Evolutionary conservation across 2,329 filamentous ascomycete species (phyloP), one percentile per base, ranked within the genome.

Genomic region (Nemania sp.): DNA sequence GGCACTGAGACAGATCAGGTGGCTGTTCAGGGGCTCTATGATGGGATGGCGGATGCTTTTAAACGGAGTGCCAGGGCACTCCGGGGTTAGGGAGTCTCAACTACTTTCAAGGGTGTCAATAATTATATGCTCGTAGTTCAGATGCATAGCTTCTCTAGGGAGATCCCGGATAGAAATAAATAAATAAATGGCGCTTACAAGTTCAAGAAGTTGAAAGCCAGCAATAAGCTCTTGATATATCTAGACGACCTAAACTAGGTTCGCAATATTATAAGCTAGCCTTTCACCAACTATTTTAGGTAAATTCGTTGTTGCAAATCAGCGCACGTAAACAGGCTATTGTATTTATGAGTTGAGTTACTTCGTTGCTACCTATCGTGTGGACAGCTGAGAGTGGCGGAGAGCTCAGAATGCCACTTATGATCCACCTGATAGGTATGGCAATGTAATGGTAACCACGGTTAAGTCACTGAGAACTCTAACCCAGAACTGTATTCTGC

Each of bases 1-100:
- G 52, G 52, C 10, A 55, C 52, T 55, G 29, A 55, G 4, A 35
- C 52, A 15, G 52, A 55, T 5, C 18, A 38, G 24, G 27, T 10
- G 29, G 29, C 52, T 7, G 29, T 18, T 18, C 6, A 55, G 29
- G 2, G 38, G 15, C 27, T 55, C 15, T 55, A 55, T 15, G 29
- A 55, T 38, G 29, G 38, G 18, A 55, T 55, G 11, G 29, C 29
- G 3, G 52, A 22, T n/a, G 52, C 52, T 20, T 55, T 55, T n/a
- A 15, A 35, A 13, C 29, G n/a, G 29, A 22, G 4, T 38, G 29
- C 52, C 52, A n/a, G n/a, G n/a, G n/a, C n/a, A n/a, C n/a, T n/a
- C n/a, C n/a, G n/a, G n/a, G n/a, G n/a, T n/a, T n/a, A n/a, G n/a
- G n/a, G n/a, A n/a, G n/a, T n/a, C n/a, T n/a, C n/a, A n/a, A n/a